These are phyloP conservation scores for Dovyalis caffra DNA, from an alignment of 345 rosid species.

Conservation along the genomic window DNA sequence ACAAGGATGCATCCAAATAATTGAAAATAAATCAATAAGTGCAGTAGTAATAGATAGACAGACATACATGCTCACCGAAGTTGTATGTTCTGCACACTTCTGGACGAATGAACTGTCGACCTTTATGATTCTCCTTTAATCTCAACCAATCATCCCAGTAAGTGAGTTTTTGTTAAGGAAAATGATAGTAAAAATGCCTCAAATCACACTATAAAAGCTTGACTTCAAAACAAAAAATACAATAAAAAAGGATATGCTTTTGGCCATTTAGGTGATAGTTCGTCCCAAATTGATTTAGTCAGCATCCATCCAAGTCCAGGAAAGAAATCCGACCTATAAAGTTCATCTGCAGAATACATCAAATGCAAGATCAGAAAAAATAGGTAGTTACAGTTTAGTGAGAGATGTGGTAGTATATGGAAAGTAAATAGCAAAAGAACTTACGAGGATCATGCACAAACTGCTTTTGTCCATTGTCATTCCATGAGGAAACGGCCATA, in stretches of 20 bases:
- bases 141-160: constrained; percentile 99
- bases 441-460: constrained; percentile 94
- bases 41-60: constrained; percentile 17
- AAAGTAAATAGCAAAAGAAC: constrained; percentile 21
- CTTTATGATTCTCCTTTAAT: constrained; percentile 83
- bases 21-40: background rate
- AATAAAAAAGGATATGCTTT: constrained; percentile 83
- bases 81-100: constrained; percentile 99
- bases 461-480: constrained; percentile 99
- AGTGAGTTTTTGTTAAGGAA: constrained; percentile 74
- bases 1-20: background rate
- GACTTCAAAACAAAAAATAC: constrained; percentile 6
- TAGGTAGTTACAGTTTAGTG: background rate
- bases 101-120: constrained; percentile 87
- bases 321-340: constrained; percentile 95
- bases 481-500: constrained; percentile 99
- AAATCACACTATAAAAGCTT: constrained; percentile 11
- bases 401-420: background rate
- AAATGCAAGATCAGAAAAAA: constrained; percentile 21
- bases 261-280: constrained; percentile 99
- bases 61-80: constrained; percentile 94
- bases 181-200: constrained; percentile 12
- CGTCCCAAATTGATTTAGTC: constrained; percentile 79
- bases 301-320: constrained; percentile 99
- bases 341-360: constrained; percentile 57